These are phyloP conservation scores for Rhizopogon sp. DNA, from an alignment of 768 basidiomycete genomes.

Conservation along the genomic window DNA sequence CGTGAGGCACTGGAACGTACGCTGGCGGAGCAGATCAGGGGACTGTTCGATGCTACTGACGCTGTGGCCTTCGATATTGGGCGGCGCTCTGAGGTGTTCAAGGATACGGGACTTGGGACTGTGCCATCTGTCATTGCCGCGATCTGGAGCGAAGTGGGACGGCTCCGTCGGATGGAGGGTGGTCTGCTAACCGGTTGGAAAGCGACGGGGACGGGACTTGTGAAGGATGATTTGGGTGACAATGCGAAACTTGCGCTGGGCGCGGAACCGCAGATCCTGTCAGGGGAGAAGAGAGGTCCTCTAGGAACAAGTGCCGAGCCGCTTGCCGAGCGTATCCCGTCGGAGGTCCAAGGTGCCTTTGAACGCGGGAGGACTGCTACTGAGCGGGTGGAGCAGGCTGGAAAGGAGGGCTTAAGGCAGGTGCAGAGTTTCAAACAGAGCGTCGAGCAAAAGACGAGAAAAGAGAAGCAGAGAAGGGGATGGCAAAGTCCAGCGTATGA, in stretches of 20 bases:
- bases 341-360: neutral
- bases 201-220: constrained; percentile 60
- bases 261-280: constrained; percentile 67
- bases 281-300: constrained; percentile 65
- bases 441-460: constrained; percentile 34
- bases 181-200: constrained; percentile 38
- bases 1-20: constrained; percentile 57
- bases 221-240: constrained; percentile 41
- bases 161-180: constrained; percentile 35
- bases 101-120: constrained; percentile 52
- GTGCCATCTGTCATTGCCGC: constrained; percentile 51
- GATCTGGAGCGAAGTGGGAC: constrained; percentile 66
- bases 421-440: constrained; percentile 39
- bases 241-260: constrained; percentile 55
- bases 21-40: constrained; percentile 50
- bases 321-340: constrained; percentile 9
- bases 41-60: constrained; percentile 48
- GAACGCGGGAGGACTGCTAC: constrained; percentile 14
- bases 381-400: constrained; percentile 29
- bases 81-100: constrained; percentile 56
- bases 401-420: constrained; percentile 30
- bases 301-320: constrained; percentile 47
- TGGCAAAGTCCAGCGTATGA: constrained; percentile 52
- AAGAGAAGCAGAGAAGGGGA: constrained; percentile 34
- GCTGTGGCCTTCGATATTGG: constrained; percentile 54